These are phyloP conservation scores for Rugonectria rugulosa DNA, from an alignment of 2,329 filamentous ascomycete genomes.

Conservation along the genomic window DNA sequence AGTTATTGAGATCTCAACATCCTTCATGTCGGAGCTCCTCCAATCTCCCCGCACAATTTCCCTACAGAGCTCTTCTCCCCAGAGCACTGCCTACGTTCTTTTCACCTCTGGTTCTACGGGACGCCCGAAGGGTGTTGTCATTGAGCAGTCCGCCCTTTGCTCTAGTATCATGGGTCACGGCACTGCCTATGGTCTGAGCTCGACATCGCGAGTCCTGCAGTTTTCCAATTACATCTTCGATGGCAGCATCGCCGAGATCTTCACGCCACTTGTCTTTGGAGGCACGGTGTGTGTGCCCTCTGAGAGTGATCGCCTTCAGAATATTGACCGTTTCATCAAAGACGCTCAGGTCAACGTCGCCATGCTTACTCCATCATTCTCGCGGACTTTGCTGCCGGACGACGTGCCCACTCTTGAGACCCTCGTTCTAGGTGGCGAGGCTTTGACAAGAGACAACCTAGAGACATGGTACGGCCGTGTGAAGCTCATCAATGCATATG, in stretches of 20 bases:
- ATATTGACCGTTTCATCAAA: constrained; percentile 2
- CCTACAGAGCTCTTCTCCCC: neutral
- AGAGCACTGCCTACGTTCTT: constrained; percentile 37
- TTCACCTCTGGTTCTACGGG: constrained; percentile 66
- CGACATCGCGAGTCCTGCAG: constrained; percentile 24
- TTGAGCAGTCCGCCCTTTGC: constrained; percentile 18
- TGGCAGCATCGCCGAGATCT: constrained; percentile 47
- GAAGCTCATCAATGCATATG: constrained; percentile 14
- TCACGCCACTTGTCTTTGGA: constrained; percentile 47
- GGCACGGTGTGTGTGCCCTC: constrained; percentile 50
- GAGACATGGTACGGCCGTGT: constrained; percentile 13
- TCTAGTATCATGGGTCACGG: constrained; percentile 8
- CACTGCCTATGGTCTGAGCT: constrained; percentile 5
- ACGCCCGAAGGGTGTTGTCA: constrained; percentile 59
- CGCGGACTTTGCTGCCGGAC: constrained; percentile 7
- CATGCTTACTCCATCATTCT: constrained; percentile 10
- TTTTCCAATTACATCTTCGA: constrained; percentile 48
- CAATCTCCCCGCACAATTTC: neutral
- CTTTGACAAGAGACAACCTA: constrained; percentile 14
- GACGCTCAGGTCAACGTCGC: neutral
- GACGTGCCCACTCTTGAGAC: too few relatives aligned
- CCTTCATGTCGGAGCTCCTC: neutral
- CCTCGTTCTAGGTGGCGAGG: constrained; percentile 22
- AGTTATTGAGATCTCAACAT: neutral
- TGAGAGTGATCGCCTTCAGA: constrained; percentile 40